Evolutionary conservation across 2,329 filamentous ascomycete genomes (phyloP).

Genomic region (Alternaria conjuncta): DNA sequence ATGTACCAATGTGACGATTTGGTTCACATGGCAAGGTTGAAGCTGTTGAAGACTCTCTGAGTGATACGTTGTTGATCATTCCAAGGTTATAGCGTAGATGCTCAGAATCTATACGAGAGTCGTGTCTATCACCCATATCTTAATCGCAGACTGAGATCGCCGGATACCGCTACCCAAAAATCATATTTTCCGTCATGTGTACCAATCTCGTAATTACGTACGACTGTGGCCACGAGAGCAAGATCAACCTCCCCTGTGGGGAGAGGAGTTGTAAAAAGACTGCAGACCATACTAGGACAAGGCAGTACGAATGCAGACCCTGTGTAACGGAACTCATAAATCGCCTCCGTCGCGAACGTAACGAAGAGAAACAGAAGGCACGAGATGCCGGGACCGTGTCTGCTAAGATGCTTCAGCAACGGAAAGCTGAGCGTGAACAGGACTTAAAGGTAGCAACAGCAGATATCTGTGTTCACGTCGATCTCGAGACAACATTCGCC

Average conservation of each 20-base stretch:
- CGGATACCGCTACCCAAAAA: background rate
- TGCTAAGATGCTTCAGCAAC: background rate
- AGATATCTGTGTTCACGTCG: background rate
- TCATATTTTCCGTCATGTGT: background rate
- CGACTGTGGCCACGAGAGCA: background rate
- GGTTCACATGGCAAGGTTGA: background rate
- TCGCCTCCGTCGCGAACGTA: background rate
- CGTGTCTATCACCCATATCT: background rate
- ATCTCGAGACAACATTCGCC: background rate
- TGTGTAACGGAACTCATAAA: background rate
- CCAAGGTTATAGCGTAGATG: background rate
- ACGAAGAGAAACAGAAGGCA: background rate
- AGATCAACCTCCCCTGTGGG: background rate
- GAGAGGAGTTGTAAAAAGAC: background rate
- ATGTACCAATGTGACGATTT: background rate
- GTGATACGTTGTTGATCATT: background rate
- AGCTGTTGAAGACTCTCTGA: background rate
- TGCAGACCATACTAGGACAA: background rate
- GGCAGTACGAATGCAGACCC: background rate
- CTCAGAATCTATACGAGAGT: background rate
- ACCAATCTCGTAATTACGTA: background rate
- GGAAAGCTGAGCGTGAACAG: background rate
- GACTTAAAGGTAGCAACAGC: background rate
- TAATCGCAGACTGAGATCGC: background rate
- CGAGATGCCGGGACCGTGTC: background rate